phyloP scores from a whole-genome alignment of 1,139 yeast species.

The Taphrina sp. region DNA sequence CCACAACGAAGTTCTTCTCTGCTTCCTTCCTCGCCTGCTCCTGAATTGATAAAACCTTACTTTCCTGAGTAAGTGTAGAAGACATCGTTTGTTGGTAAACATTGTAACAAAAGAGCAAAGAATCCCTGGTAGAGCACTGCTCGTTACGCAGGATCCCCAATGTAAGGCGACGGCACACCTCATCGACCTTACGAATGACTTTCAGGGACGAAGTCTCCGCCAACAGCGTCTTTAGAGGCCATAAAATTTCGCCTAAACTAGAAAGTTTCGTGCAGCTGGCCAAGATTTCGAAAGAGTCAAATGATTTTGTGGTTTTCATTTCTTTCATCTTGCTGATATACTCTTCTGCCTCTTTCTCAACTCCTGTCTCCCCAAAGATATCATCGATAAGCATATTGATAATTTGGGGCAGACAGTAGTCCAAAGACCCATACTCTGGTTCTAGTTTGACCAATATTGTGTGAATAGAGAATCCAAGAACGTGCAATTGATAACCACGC shows the following conservation, averaged over 20 bases:
- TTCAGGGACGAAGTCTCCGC: conserved; percentile 65
- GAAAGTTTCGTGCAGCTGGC: conserved; percentile 64
- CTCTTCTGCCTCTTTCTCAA: conserved; percentile 93
- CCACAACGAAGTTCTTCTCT: conserved; percentile 29
- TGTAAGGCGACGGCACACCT: conserved; percentile 70
- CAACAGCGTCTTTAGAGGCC: conserved; percentile 65
- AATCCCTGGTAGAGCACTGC: conserved; percentile 57
- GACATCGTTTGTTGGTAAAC: conserved; percentile 48
- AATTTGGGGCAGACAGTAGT: conserved; percentile 61
- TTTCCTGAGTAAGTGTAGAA: conserved; percentile 5
- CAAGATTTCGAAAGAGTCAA: conserved; percentile 77
- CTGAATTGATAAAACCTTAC: conserved; percentile 3
- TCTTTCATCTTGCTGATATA: conserved; percentile 85
- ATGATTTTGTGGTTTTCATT: conserved; percentile 84
- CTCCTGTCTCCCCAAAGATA: conserved; percentile 86
- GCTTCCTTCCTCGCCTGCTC: conserved; percentile 25
- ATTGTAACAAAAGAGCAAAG: conserved; percentile 72
- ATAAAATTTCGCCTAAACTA: conserved; percentile 59
- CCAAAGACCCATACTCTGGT: conserved; percentile 69
- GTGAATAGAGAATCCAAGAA: conserved; percentile 84
- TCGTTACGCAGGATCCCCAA: conserved; percentile 74
- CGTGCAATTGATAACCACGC: conserved; percentile 92
- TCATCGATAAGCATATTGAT: conserved; percentile 86
- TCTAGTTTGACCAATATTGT: conserved; percentile 58
- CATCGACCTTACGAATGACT: conserved; percentile 74